These are phyloP conservation scores for Trichoderma simmonsii DNA, from an alignment of 2,329 filamentous ascomycete genomes.

Conservation along the genomic window DNA sequence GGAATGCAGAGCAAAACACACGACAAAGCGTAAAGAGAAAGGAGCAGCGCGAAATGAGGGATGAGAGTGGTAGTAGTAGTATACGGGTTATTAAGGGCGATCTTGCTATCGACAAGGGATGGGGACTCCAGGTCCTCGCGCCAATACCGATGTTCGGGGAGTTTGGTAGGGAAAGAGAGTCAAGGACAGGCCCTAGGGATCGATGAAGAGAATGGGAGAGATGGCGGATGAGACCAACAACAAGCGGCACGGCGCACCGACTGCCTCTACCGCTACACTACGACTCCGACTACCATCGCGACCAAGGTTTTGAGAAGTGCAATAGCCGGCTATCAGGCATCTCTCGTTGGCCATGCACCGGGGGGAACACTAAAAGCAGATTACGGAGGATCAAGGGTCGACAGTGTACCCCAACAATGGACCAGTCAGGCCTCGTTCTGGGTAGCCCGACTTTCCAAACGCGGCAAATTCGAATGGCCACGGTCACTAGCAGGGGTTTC, in stretches of 20 bases:
- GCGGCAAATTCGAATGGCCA: slow-evolving; percentile 5
- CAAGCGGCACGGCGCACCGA: neutral
- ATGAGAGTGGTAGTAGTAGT: neutral
- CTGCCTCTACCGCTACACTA: neutral
- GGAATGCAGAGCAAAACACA: slow-evolving; percentile 14
- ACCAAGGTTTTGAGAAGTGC: neutral
- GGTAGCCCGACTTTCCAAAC: slow-evolving; percentile 10
- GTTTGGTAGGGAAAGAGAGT: neutral
- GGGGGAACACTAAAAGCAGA: slow-evolving; percentile 12
- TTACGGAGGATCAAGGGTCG: slow-evolving; percentile 16
- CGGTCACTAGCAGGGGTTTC: neutral
- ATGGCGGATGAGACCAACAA: slow-evolving; percentile 6
- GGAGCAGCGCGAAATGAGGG: slow-evolving; percentile 1
- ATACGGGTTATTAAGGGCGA: slow-evolving; percentile 11
- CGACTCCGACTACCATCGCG: neutral
- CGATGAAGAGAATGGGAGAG: slow-evolving; percentile 1
- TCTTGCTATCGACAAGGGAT: slow-evolving; percentile 14
- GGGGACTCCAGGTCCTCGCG: slow-evolving; percentile 10
- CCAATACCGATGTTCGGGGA: neutral
- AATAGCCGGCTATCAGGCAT: slow-evolving; percentile 12
- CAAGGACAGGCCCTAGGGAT: neutral
- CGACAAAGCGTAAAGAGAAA: slow-evolving; percentile 10
- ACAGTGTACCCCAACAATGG: neutral
- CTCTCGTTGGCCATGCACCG: neutral
- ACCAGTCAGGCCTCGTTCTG: slow-evolving; percentile 10